Conservation (phyloP, 2,329 filamentous ascomycete species). For the Sclerotinia subarctica region DNA sequence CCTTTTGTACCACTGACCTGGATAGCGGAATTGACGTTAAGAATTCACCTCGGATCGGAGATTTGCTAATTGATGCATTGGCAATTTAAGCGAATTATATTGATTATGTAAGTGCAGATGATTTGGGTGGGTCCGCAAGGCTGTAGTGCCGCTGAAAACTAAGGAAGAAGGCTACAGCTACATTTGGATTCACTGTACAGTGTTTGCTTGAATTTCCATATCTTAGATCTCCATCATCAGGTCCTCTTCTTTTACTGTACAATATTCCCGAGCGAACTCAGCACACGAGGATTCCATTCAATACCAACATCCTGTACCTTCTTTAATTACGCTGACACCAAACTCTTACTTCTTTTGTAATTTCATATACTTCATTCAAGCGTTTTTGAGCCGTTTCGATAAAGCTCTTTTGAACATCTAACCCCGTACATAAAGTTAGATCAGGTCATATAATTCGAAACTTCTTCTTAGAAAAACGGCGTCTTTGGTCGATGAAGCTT, state of each 20-base stretch:
- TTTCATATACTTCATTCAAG: constrained; percentile 9
- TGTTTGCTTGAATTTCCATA: neutral
- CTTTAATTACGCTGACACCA: constrained; percentile 2
- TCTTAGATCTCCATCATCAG: neutral
- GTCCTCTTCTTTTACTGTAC: constrained; percentile 4
- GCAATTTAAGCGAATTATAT: neutral
- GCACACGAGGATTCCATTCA: constrained; percentile 8
- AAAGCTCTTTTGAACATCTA: constrained; percentile 13
- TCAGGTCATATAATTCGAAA: constrained; percentile 9
- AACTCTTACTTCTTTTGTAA: constrained; percentile 2
- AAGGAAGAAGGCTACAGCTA: neutral
- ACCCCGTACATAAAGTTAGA: constrained; percentile 1
- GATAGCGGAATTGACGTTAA: constrained; percentile 11
- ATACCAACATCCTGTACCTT: constrained; percentile 12
- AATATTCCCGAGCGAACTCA: constrained; percentile 7
- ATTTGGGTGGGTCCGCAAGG: constrained; percentile 10
- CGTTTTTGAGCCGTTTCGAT: constrained; percentile 13
- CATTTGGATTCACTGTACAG: constrained; percentile 3
- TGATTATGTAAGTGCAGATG: constrained; percentile 9
- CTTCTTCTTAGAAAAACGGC: neutral
- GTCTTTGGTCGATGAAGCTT: neutral
- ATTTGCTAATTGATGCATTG: constrained; percentile 10
- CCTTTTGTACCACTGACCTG: neutral
- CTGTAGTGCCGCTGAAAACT: constrained; percentile 4
- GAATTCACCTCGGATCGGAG: constrained; percentile 11